Conservation (phyloP, 1,139 yeast species). For the Arxiozyma telluris region DNA sequence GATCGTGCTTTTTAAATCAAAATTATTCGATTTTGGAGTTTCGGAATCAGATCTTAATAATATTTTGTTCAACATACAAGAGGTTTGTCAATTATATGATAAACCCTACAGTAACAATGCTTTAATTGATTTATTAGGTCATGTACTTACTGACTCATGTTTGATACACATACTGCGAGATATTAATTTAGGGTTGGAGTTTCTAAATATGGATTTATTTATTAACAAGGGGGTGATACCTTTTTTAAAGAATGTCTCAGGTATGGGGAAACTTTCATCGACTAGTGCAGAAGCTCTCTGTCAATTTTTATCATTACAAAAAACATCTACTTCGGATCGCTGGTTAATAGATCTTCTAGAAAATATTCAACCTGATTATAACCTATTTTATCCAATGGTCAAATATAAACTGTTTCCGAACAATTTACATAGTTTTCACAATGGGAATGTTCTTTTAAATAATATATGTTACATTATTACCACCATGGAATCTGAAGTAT, state of each 20-base stretch:
- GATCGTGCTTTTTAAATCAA: background rate
- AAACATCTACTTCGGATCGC: background rate
- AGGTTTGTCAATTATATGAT: background rate
- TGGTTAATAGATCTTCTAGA: background rate
- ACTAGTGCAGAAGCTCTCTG: background rate
- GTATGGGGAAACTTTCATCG: background rate
- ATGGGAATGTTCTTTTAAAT: background rate
- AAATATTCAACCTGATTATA: background rate
- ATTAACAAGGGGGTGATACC: slow-evolving; percentile 6
- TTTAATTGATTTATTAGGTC: slow-evolving; percentile 8
- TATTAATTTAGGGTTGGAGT: slow-evolving; percentile 5
- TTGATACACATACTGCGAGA: slow-evolving; percentile 6
- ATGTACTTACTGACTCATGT: slow-evolving; percentile 9
- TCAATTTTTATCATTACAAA: background rate
- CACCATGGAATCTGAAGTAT: background rate
- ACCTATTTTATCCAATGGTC: background rate
- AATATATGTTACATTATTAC: slow-evolving; percentile 3
- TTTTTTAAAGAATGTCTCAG: slow-evolving; percentile 6
- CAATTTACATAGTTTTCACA: background rate
- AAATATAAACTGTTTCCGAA: slow-evolving; percentile 1
- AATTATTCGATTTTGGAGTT: background rate
- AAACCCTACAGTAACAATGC: background rate
- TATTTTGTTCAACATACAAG: background rate
- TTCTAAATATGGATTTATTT: slow-evolving; percentile 3
- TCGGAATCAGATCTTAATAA: background rate